Base-by-base conservation (phyloP, 768 basidiomycete genomes). In the Myochromella boudieri region DNA sequence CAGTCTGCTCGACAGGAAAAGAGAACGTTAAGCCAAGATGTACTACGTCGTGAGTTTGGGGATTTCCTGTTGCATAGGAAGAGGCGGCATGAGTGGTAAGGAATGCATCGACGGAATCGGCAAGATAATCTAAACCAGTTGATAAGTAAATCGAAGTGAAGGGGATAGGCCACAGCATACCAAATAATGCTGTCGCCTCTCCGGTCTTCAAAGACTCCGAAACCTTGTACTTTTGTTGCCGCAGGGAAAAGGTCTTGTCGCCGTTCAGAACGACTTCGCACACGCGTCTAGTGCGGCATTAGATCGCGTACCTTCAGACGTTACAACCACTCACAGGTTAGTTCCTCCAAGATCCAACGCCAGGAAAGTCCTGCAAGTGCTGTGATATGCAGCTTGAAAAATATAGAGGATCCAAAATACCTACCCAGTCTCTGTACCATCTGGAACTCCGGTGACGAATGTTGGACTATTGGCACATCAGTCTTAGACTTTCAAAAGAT, bases 331-430 rank as follows among this genome's bases (percentile, higher is more conserved):
- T 63, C 68, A 97, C 89, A 99, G 78, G 64, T 99, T 99, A 18
- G 97, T 99, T 46, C 97, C 97, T 31, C 97, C 97, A 15, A 99
- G 80, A 72, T 99, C 95, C 15, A 98, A 77, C 3, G 97, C 95
- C 43, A 98, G 81, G 68, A 97, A 99, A 5, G 93, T 95, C 36
- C 94, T 97, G 58, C 39, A 41, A 41, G 47, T 36, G 24, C 26
- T 17, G 39, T 32, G 37, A 34, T 42, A 31, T 25, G 48, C 27
- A 47, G 24, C 38, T 40, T 24, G 27, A 25, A 32, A 21, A 27
- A 22, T 25, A 37, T 36, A 18, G 21, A 31, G 29, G 25, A 38
- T 29, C 21, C 9, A 31, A 18, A 37, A 42, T 25, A 31, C 80
- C 59, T 67, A 93, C 92, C 97, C 97, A 48, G 81, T 87, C 68